Evolutionary conservation across 306 rosid species (phyloP).

Genomic region (Oxytropis ochrocephala): DNA sequence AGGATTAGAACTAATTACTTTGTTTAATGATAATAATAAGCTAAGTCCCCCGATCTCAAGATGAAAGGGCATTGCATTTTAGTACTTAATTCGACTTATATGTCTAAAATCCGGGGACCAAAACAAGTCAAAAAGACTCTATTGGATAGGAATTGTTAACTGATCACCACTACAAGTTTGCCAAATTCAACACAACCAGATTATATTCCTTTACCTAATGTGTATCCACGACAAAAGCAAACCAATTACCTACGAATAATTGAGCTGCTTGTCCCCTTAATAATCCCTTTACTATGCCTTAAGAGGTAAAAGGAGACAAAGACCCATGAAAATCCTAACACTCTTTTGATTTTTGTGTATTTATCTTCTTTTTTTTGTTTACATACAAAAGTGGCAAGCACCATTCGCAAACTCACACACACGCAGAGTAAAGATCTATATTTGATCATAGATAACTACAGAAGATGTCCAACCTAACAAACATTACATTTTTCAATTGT

Average conservation of each 20-base stretch:
- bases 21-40: not conserved
- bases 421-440: too few relatives aligned
- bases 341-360: not conserved
- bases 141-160: not conserved
- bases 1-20: not conserved
- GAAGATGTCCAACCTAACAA: too few relatives aligned
- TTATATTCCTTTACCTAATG: not conserved
- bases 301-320: not conserved
- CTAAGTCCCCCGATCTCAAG: not conserved
- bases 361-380: too few relatives aligned
- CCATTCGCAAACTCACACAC: too few relatives aligned
- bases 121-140: constrained; percentile 16
- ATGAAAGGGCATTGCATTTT: constrained; percentile 8
- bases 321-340: not conserved
- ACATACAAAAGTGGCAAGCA: too few relatives aligned
- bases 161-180: not conserved
- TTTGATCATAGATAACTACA: too few relatives aligned
- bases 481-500: too few relatives aligned
- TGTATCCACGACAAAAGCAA: not conserved
- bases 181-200: not conserved
- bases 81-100: not conserved
- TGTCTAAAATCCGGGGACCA: not conserved
- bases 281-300: not conserved
- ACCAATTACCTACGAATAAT: not conserved
- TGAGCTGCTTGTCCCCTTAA: not conserved